These are phyloP conservation scores for Glycine tomentella DNA, from an alignment of 306 rosid genomes.

Conservation along the genomic window DNA sequence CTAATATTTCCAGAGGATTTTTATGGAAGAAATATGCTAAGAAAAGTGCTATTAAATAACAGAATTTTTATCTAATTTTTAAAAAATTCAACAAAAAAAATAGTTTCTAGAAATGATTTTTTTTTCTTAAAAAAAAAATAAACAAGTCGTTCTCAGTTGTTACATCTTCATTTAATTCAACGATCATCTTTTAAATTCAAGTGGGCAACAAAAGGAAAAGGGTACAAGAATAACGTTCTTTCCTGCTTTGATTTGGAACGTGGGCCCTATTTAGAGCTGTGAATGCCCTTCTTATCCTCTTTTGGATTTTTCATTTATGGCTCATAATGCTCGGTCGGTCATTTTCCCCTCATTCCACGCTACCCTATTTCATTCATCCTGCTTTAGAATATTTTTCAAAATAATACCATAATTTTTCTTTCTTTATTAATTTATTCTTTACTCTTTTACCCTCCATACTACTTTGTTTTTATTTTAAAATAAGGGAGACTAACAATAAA, in stretches of 20 bases:
- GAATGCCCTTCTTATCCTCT: conserved; percentile 24
- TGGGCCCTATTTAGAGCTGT: not conserved
- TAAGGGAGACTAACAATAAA: not conserved
- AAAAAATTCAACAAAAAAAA: too few species aligned
- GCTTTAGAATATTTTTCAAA: not conserved
- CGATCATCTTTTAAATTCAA: not conserved
- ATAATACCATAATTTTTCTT: not conserved
- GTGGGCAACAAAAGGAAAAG: not conserved
- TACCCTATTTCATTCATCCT: not conserved
- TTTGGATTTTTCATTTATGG: not conserved
- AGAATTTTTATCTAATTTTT: not conserved
- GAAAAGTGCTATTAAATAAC: too few species aligned
- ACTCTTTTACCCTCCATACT: not conserved
- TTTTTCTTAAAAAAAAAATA: not conserved
- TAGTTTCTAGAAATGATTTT: too few species aligned
- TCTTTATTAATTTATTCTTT: not conserved
- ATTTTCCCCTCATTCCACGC: conserved; percentile 2
- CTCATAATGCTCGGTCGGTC: conserved; percentile 39
- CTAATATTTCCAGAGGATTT: too few species aligned
- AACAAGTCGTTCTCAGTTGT: too few species aligned
- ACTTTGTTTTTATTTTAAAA: not conserved
- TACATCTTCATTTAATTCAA: not conserved
- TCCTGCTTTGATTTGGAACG: not conserved
- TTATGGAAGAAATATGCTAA: too few species aligned
- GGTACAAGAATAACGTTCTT: conserved; percentile 6